Conservation (phyloP, 139 green algal species). For the Tetraselmis chui region DNA sequence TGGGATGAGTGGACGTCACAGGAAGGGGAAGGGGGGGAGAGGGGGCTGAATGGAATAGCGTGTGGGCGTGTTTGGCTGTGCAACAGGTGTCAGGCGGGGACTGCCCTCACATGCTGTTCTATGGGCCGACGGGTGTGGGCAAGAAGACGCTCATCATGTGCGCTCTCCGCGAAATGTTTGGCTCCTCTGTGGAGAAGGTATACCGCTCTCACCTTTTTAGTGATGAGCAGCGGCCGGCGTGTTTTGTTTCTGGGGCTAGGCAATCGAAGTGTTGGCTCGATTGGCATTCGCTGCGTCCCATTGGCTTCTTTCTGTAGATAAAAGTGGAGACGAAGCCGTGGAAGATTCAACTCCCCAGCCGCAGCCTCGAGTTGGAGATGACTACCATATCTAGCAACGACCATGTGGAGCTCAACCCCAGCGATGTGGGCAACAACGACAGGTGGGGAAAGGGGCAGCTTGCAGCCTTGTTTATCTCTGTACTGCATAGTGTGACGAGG, state of each 20-base stretch:
- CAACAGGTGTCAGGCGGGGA: constrained; percentile 73
- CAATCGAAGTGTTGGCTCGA: not conserved
- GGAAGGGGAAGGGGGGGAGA: no score
- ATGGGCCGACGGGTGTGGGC: constrained; percentile 85
- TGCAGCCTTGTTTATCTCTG: no score
- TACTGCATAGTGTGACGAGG: no score
- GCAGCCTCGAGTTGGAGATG: constrained; percentile 94
- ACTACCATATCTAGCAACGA: constrained; percentile 82
- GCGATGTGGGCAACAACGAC: constrained; percentile 89
- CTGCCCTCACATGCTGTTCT: constrained; percentile 94
- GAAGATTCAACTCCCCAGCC: constrained; percentile 80
- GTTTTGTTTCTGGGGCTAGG: not conserved
- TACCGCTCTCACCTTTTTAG: no score
- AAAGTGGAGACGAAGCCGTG: constrained; percentile 89
- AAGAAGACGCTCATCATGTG: constrained; percentile 94
- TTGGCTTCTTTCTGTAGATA: constrained; percentile 34
- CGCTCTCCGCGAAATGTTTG: constrained; percentile 88
- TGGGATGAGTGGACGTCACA: not conserved
- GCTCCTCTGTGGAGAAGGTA: constrained; percentile 87
- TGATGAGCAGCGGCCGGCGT: not conserved
- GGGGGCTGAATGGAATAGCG: not conserved
- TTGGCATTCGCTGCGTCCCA: not conserved
- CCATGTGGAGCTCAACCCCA: constrained; percentile 93
- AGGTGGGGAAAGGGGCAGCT: constrained; percentile 37
- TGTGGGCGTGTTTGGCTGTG: no score